Evolutionary conservation across 768 basidiomycete species (phyloP), one percentile per base, ranked within the genome.

Genomic region (button mushroom (Agaricus bisporus)): DNA sequence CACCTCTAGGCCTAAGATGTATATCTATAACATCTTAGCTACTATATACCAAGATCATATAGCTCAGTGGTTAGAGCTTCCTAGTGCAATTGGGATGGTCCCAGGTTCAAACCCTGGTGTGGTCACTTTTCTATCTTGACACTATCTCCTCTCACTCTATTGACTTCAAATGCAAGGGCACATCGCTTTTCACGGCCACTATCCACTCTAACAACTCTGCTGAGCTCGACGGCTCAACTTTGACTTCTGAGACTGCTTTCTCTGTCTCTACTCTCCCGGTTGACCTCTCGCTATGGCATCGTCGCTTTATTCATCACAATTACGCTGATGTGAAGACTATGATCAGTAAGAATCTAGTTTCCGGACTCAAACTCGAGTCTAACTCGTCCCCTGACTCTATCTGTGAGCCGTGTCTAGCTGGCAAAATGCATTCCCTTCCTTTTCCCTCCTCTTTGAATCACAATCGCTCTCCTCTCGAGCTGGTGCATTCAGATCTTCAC

Each of bases 401-500:
- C 37, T 63, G 61, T 38, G 53, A 59, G 46, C 48, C 57, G 5
- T 61, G 58, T 37, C 50, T 59, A 20, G 50, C 56, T 18, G 57
- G 62, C 3, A 63, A 63, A 36, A 54, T 55, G 29, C 62, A 63
- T 48, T 50, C 48, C 12, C 11, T 46, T 37, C 54, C 60, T 10
- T 60, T 61, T 45, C 55, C 58, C 15, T 14, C 38, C 2, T 41
- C 49, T 26, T 29, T 49, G 15, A 43, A 26, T 17, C 41, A 51
- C 17, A 42, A 42, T 10, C 25, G 32, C 43, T 36, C 37, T 43
- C 49, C 54, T 28, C 61, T 68, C 5, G 56, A 59, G 4, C 60
- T 58, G 4, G 58, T 72, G 12, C 67, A 67, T 54, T 56, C 59
- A 38, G 70, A 71, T 46, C 41, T 70, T 7, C 56, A 66, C 15